Base-by-base conservation (phyloP, 2,329 filamentous ascomycete species). In the Westerdykella sp. region DNA sequence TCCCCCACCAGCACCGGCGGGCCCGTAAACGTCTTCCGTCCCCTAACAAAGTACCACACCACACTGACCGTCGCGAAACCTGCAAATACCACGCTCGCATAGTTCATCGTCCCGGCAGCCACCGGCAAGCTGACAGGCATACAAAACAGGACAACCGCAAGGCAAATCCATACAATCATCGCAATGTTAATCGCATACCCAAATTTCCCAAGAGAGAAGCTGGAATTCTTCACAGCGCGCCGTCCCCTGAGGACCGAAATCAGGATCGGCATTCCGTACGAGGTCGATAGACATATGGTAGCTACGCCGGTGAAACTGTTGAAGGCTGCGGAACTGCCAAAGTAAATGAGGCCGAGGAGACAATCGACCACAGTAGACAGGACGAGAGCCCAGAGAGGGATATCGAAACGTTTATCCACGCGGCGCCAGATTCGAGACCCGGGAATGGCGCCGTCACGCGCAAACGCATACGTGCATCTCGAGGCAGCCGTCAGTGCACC, bases 301-400 rank as follows among this genome's bases (percentile, higher is more conserved):
- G 85, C 85, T 1, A 88, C 84, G 22, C 85, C 84, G 0, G 85
- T 89, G 65, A 90, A 89, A 9, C 80, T 83, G 71, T 84, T 85
- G 70, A 90, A 90, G 0, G 86, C 86, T 0, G 84, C 83, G 0
- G 79, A 77, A 1, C 81, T 85, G 9, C 86, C 86, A 50, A 90
- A 87, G 69, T 87, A 90, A 64, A 90, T 88, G 51, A 86, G 74
- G 0, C 85, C 85, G 0, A 90, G 74, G 10, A 89, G 68, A 52
- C 80, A 84, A 62, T 85, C 81, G 35, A 90, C 78, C 0, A 73
- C 59, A 0, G 84, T 82, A 0, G 84, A 87, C 2, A 90, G 72
- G 3, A 81, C 69, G 6, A 90, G 73, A 1, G 81, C 84, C 72
- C 75, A 80, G 1, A 91, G 69, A 0, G 87, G 86, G 42, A 90